phyloP scores from a whole-genome alignment of 768 basidiomycete species.

The Boletellus emodensis region DNA sequence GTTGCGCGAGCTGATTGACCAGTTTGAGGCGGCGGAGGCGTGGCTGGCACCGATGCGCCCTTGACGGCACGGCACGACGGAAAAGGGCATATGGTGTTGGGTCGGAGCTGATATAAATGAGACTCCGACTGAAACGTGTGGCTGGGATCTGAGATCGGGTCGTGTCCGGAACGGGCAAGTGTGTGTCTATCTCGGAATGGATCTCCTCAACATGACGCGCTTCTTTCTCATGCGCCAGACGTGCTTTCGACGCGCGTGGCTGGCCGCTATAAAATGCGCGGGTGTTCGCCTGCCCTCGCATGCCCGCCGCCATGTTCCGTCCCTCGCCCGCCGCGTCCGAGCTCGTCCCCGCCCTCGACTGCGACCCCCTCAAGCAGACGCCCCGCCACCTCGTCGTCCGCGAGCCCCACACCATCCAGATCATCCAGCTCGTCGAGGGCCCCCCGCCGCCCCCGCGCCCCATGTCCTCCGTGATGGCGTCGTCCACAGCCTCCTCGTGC shows the following conservation, averaged over 20 bases:
- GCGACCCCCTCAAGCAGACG: constrained; percentile 30
- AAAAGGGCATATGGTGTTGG: not conserved
- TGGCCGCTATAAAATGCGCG: constrained; percentile 18
- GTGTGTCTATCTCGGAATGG: constrained; percentile 11
- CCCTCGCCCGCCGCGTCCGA: constrained; percentile 20
- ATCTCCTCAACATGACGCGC: constrained; percentile 10
- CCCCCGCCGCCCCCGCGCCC: constrained; percentile 45
- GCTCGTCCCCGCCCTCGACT: constrained; percentile 23
- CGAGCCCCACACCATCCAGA: constrained; percentile 51
- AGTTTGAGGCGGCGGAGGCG: constrained; percentile 93
- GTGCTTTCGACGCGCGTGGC: constrained; percentile 24
- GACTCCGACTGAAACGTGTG: not conserved
- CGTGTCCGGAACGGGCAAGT: constrained; percentile 11
- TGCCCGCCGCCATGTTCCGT: constrained; percentile 23
- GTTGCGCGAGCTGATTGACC: constrained; percentile 82
- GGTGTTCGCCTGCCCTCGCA: constrained; percentile 18
- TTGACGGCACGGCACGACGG: constrained; percentile 29
- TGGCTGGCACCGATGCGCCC: constrained; percentile 93
- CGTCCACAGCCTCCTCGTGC: constrained; percentile 37
- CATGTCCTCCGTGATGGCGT: constrained; percentile 31
- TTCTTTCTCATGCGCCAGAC: constrained; percentile 16
- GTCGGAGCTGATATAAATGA: constrained; percentile 4
- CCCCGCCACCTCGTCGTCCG: constrained; percentile 43
- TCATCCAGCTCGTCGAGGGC: constrained; percentile 73
- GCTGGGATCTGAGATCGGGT: constrained; percentile 23